These are phyloP conservation scores for Fusarium mexicanum DNA, from an alignment of 2,329 filamentous ascomycete genomes.

Conservation along the genomic window DNA sequence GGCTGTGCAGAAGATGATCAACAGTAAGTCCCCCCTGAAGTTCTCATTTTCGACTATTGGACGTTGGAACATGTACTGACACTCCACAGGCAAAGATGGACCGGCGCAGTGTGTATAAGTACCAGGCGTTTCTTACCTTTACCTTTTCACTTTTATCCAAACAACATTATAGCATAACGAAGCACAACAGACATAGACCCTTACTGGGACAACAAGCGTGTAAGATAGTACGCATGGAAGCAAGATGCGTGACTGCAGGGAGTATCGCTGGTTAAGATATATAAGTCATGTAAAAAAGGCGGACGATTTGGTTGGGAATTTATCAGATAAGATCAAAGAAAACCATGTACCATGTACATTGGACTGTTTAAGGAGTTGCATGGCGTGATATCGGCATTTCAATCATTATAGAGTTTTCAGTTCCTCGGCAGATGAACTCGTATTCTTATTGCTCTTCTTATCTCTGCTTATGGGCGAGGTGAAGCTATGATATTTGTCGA, in stretches of 20 bases:
- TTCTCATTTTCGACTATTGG: background rate
- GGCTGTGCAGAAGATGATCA: constrained; percentile 74
- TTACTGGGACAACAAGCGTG: constrained; percentile 6
- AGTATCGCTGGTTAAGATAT: background rate
- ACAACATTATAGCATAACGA: constrained; percentile 20
- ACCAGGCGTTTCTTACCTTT: background rate
- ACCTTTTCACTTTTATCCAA: constrained; percentile 1
- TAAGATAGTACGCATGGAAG: constrained; percentile 15
- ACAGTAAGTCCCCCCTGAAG: constrained; percentile 47
- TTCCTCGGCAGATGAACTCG: background rate
- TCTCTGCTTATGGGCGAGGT: background rate
- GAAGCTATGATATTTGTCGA: background rate
- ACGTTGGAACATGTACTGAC: constrained; percentile 21
- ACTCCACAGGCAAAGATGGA: constrained; percentile 38
- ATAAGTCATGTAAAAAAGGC: constrained; percentile 25
- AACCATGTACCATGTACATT: constrained; percentile 2
- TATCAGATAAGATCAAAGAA: constrained; percentile 3
- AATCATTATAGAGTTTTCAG: background rate
- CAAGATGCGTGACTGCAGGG: constrained; percentile 2
- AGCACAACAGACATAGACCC: constrained; percentile 31
- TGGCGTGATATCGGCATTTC: constrained; percentile 14
- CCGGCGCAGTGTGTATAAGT: constrained; percentile 39
- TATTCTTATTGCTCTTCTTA: background rate
- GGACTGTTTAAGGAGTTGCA: constrained; percentile 2
- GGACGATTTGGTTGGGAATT: constrained; percentile 4